These are phyloP conservation scores for Penium margaritaceum DNA, from an alignment of 139 green algal genomes.

Conservation along the genomic window DNA sequence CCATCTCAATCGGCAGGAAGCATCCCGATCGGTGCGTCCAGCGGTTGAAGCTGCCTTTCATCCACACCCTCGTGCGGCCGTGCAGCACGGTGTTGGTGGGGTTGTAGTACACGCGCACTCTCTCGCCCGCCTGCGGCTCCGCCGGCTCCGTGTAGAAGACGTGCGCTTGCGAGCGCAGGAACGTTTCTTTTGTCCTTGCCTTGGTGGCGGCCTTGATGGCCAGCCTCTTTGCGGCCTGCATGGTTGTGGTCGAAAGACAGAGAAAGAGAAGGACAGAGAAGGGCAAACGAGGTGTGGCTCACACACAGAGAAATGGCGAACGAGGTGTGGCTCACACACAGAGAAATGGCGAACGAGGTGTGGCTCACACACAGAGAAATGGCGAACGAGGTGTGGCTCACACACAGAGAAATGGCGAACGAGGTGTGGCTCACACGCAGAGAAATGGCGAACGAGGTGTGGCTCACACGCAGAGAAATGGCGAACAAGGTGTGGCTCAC, in stretches of 20 bases:
- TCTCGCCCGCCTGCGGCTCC: constrained; percentile 8
- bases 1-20: constrained; percentile 33
- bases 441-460: too few relatives aligned
- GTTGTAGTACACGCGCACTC: constrained; percentile 79
- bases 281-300: not conserved
- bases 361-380: too few relatives aligned
- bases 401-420: too few relatives aligned
- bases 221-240: not conserved
- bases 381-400: too few relatives aligned
- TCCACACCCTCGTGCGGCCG: constrained; percentile 68
- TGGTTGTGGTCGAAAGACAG: too few relatives aligned
- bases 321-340: too few relatives aligned
- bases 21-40: constrained; percentile 48
- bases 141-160: constrained; percentile 36
- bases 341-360: too few relatives aligned
- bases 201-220: constrained; percentile 29
- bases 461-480: too few relatives aligned
- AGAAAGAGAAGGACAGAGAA: not conserved
- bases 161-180: constrained; percentile 36
- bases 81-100: constrained; percentile 74
- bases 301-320: too few relatives aligned
- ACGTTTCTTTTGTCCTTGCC: not conserved
- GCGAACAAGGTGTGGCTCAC: too few relatives aligned
- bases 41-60: constrained; percentile 76
- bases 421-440: too few relatives aligned